Evolutionary conservation across 331 rosid species (phyloP).

Genomic region (Quercus phellos): DNA sequence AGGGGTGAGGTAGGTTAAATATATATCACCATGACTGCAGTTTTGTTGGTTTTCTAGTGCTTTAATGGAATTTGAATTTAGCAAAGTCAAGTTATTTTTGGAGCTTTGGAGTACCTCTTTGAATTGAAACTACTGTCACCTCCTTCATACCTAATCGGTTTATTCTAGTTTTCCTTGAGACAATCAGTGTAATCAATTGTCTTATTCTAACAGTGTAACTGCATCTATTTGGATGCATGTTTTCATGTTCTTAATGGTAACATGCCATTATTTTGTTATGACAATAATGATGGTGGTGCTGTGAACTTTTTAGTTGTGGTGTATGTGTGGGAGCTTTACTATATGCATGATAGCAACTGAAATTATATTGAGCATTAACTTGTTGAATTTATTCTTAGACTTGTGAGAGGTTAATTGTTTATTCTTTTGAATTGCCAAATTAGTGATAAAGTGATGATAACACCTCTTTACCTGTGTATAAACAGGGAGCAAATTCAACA

Average conservation of each 20-base stretch:
- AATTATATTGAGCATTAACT: background rate
- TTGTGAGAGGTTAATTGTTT: background rate
- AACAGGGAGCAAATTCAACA: conserved; percentile 52
- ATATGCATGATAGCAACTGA: conserved; percentile 1
- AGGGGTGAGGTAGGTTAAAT: conserved; percentile 65
- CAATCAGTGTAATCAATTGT: too few relatives aligned
- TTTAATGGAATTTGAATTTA: conserved; percentile 4
- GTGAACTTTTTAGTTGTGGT: background rate
- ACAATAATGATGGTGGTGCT: background rate
- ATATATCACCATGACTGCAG: background rate
- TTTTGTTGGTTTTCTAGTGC: background rate
- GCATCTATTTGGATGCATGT: background rate
- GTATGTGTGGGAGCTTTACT: background rate
- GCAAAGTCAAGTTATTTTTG: background rate
- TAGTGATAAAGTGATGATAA: conserved; percentile 14
- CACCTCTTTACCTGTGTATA: conserved; percentile 28
- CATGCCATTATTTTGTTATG: background rate
- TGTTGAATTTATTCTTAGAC: background rate
- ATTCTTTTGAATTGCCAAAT: background rate
- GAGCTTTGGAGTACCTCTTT: background rate
- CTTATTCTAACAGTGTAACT: background rate
- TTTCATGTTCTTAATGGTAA: background rate
- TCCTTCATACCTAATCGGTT: too few relatives aligned
- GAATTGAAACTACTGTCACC: too few relatives aligned
- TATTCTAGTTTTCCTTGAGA: too few relatives aligned